Evolutionary conservation across 495 filamentous ascomycete species (phyloP).

Genomic region (Penicillium tannophilum): DNA sequence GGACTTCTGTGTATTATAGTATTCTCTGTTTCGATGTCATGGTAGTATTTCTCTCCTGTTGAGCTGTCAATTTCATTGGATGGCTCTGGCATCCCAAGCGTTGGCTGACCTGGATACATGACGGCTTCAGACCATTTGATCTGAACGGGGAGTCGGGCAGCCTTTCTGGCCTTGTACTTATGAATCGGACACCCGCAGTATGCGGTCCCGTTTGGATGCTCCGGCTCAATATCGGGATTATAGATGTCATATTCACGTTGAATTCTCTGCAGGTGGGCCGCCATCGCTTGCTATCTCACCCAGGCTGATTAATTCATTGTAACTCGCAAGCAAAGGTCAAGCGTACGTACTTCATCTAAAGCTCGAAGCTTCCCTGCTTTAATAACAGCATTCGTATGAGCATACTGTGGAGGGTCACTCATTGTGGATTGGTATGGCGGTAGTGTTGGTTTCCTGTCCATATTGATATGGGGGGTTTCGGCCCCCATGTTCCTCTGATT

Average conservation of each 20-base stretch:
- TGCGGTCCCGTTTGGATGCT: constrained; percentile 38
- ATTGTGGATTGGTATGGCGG: constrained; percentile 5
- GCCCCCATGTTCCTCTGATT: not conserved
- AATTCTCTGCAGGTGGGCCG: constrained; percentile 37
- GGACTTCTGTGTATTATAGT: constrained; percentile 32
- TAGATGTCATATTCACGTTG: constrained; percentile 40
- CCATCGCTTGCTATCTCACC: constrained; percentile 40
- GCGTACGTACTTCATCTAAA: constrained; percentile 30
- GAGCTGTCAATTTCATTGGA: not conserved
- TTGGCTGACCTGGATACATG: constrained; percentile 39
- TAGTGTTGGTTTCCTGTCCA: not conserved
- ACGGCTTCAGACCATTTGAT: constrained; percentile 49
- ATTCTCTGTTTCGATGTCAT: constrained; percentile 26
- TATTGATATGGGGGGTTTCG: not conserved
- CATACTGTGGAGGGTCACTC: not conserved
- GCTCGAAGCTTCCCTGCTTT: constrained; percentile 38
- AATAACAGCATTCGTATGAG: constrained; percentile 38
- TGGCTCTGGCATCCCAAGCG: not conserved
- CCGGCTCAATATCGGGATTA: constrained; percentile 52
- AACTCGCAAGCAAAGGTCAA: not conserved
- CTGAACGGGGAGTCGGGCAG: constrained; percentile 36
- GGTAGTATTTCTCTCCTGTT: constrained; percentile 45
- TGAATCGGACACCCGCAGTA: constrained; percentile 37
- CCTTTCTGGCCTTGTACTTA: constrained; percentile 34
- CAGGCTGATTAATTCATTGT: not conserved